phyloP scores from a whole-genome alignment of 441 rosid genomes.

The Adansonia grandidieri region DNA sequence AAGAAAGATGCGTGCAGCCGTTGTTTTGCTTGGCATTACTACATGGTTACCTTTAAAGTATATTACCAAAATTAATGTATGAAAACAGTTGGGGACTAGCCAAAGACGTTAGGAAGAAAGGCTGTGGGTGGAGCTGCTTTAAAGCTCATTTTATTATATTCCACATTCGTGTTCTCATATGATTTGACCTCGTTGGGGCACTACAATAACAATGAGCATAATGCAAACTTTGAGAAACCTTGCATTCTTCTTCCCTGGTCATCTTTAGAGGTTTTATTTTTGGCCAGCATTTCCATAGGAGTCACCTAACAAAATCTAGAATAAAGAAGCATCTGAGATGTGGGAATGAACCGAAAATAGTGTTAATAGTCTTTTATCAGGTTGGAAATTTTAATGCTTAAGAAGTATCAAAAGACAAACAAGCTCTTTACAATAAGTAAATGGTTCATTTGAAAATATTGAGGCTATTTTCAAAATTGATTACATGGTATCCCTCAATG shows the following conservation, averaged over 20 bases:
- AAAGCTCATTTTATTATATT: background rate
- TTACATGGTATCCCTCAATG: background rate
- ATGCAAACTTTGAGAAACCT: background rate
- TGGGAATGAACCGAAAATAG: background rate
- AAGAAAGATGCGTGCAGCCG: background rate
- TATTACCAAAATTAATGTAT: background rate
- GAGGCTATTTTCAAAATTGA: background rate
- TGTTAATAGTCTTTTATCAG: slow-evolving; percentile 1
- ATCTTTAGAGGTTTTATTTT: background rate
- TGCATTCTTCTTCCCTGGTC: background rate
- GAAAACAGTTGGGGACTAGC: background rate
- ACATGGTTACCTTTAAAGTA: background rate
- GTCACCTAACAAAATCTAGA: background rate
- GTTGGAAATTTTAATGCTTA: background rate
- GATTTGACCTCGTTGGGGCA: background rate
- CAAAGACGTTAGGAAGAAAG: background rate
- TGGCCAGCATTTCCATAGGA: background rate
- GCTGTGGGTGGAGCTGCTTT: background rate
- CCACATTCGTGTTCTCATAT: background rate
- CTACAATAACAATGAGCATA: background rate
- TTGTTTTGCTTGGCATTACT: background rate
- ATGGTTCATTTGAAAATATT: background rate
- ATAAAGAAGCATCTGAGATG: background rate
- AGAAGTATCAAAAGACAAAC: background rate
- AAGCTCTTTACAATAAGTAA: background rate